Base-by-base conservation (phyloP, 805 yeast genomes). In the Barnettozyma salicaria region DNA sequence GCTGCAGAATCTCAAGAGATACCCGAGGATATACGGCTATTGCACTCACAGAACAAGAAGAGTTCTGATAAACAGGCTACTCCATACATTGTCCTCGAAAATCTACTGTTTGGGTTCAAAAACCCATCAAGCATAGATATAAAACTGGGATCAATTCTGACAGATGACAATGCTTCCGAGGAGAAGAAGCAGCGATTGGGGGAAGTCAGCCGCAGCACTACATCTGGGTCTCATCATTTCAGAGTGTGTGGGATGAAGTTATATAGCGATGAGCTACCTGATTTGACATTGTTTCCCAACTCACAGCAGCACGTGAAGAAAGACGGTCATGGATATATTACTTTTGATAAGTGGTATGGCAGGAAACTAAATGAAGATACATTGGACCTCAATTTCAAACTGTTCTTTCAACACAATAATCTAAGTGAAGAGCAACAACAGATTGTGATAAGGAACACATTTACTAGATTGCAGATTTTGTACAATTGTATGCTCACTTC, bases 231-330 rank as follows among this genome's bases (percentile, higher is more conserved):
- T 4, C 63, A 85, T 10, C 71, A 77, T 13, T 78, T 81, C 45
- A 65, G 98, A 42, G 75, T 90, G 4, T 89, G 97, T 50, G 98
- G 98, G 0, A 84, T 90, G 90, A 79, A 78, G 43, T 58, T 80
- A 5, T 67, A 57, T 45, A 41, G 48, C 19, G 49, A 48, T 23
- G 13, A 34, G 1, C 0, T 42, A 1, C 55, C 58, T 8, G 37
- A 41, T n/a, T 16, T 50, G 6, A 16, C 30, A 2, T 17, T 16
- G 8, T 44, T 48, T 45, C 14, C 44, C 32, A 44, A 34, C 1
- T 42, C 34, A 17, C 44, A 37, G 17, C 45, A 22, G 3, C 47
- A 36, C 30, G 41, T 37, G 26, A 47, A 37, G 19, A 45, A 30
- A 27, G 55, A 52, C 4, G 58, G 53, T 6, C 65, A 65, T 4